phyloP scores from a whole-genome alignment of 1,284 basidiomycete species.

The Ustilago lituana region DNA sequence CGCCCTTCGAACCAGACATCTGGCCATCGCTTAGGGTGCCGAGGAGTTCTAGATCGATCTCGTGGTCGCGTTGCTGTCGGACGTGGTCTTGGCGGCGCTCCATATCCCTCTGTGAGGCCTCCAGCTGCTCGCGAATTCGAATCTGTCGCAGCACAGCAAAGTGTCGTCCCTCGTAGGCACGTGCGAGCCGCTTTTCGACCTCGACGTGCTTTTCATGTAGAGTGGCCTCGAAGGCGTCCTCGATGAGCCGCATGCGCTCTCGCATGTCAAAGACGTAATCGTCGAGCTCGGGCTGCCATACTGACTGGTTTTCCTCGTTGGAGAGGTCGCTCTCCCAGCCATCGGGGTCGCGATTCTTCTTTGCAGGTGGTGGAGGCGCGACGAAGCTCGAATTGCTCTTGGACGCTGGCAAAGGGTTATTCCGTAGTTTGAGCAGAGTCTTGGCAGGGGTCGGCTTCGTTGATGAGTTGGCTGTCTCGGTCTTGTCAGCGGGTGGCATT shows the following conservation, averaged over 20 bases:
- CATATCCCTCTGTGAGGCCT: conserved; percentile 37
- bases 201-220: conserved; percentile 41
- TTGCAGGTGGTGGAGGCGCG: conserved; percentile 46
- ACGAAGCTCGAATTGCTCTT: conserved; percentile 41
- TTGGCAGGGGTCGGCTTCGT: conserved; percentile 23
- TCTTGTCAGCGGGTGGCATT: conserved; percentile 7
- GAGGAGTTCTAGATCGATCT: conserved; percentile 63
- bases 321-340: conserved; percentile 64
- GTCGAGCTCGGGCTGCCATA: conserved; percentile 57
- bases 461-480: conserved; percentile 1
- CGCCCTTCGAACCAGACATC: conserved; percentile 6
- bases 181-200: conserved; percentile 50
- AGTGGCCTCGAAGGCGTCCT: conserved; percentile 38
- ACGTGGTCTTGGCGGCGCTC: conserved; percentile 38
- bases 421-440: conserved; percentile 46
- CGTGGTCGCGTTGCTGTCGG: conserved; percentile 51
- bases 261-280: conserved; percentile 48
- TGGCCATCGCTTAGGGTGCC: conserved; percentile 55
- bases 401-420: conserved; percentile 48
- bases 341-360: conserved; percentile 45
- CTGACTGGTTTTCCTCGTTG: conserved; percentile 56
- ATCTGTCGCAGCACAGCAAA: conserved; percentile 46
- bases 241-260: conserved; percentile 49
- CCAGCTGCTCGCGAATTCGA: conserved; percentile 44
- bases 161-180: conserved; percentile 55